These are phyloP conservation scores for Dendryphion nanum DNA, from an alignment of 2,329 filamentous ascomycete genomes.

Conservation along the genomic window DNA sequence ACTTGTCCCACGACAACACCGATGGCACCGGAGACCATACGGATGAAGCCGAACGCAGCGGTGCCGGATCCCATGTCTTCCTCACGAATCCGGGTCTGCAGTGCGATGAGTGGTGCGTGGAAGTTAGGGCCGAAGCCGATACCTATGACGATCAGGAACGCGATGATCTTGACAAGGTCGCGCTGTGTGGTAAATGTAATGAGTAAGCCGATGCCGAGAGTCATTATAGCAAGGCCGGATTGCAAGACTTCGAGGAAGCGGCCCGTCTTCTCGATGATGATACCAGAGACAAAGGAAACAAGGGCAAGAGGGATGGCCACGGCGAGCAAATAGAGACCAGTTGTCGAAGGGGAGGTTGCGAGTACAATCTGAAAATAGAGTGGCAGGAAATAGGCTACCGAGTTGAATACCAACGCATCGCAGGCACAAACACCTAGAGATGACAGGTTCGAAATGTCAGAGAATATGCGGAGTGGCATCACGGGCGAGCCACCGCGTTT, in stretches of 20 bases:
- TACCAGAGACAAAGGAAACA: slow-evolving; percentile 46
- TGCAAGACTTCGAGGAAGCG: slow-evolving; percentile 40
- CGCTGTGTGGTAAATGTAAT: slow-evolving; percentile 17
- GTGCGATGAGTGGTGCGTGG: slow-evolving; percentile 51
- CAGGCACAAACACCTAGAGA: slow-evolving; percentile 51
- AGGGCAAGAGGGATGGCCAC: slow-evolving; percentile 49
- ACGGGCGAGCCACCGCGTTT: slow-evolving; percentile 61
- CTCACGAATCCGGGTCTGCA: slow-evolving; percentile 51
- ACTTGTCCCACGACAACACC: slow-evolving; percentile 53
- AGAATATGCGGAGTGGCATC: slow-evolving; percentile 69
- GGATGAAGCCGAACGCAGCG: slow-evolving; percentile 50
- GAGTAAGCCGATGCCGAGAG: slow-evolving; percentile 33
- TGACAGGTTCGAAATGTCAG: slow-evolving; percentile 55
- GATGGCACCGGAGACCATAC: slow-evolving; percentile 46
- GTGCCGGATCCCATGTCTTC: slow-evolving; percentile 53
- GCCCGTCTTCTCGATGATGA: slow-evolving; percentile 46
- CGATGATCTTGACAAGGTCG: slow-evolving; percentile 39
- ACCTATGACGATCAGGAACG: slow-evolving; percentile 51
- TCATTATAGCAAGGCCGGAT: slow-evolving; percentile 30
- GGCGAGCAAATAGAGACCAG: slow-evolving; percentile 60
- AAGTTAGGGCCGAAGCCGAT: slow-evolving; percentile 55
- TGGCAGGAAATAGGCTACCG: slow-evolving; percentile 68
- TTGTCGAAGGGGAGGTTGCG: slow-evolving; percentile 57
- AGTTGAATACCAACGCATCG: slow-evolving; percentile 62
- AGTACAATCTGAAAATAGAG: slow-evolving; percentile 72